phyloP scores from a whole-genome alignment of 352 stramenopile species.

The Pythium myriotylum region DNA sequence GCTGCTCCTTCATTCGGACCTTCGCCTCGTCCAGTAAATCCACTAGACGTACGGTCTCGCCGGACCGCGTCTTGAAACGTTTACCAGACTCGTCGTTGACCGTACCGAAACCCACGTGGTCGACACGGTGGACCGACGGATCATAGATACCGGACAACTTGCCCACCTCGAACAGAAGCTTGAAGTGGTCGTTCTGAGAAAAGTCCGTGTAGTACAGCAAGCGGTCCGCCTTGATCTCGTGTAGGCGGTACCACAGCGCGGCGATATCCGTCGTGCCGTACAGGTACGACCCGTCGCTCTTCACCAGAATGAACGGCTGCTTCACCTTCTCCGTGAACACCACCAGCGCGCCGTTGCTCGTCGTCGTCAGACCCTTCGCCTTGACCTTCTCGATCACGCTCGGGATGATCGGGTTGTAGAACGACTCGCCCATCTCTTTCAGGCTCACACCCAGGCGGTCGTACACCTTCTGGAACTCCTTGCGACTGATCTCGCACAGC shows the following conservation, averaged over 20 bases:
- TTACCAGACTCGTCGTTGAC: constrained; percentile 88
- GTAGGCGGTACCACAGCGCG: constrained; percentile 83
- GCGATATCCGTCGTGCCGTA: constrained; percentile 88
- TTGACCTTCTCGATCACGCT: constrained; percentile 89
- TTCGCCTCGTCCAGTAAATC: constrained; percentile 99
- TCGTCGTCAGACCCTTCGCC: constrained; percentile 84
- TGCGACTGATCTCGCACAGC: constrained; percentile 82
- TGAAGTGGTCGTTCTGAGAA: constrained; percentile 89
- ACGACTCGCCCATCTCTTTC: constrained; percentile 84
- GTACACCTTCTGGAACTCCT: constrained; percentile 88
- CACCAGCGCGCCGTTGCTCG: constrained; percentile 89
- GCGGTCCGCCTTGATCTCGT: constrained; percentile 82
- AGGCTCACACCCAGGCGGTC: constrained; percentile 75
- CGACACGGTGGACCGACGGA: constrained; percentile 77
- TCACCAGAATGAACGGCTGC: constrained; percentile 88
- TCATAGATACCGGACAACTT: constrained; percentile 80
- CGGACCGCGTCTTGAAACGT: constrained; percentile 98
- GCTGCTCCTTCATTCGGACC: constrained; percentile 92
- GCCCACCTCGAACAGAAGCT: constrained; percentile 81
- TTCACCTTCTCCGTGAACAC: constrained; percentile 92
- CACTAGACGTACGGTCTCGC: constrained; percentile 98
- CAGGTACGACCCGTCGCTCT: constrained; percentile 85
- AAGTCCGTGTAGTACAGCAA: constrained; percentile 90
- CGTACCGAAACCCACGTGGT: constrained; percentile 86
- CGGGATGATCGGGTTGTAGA: constrained; percentile 89